A percentile compares a stretch with the other conserved stretches of the same genome.
These are phyloP conservation scores for Salix purpurea DNA, from an alignment of 345 rosid species.

Conservation along the genomic window DNA sequence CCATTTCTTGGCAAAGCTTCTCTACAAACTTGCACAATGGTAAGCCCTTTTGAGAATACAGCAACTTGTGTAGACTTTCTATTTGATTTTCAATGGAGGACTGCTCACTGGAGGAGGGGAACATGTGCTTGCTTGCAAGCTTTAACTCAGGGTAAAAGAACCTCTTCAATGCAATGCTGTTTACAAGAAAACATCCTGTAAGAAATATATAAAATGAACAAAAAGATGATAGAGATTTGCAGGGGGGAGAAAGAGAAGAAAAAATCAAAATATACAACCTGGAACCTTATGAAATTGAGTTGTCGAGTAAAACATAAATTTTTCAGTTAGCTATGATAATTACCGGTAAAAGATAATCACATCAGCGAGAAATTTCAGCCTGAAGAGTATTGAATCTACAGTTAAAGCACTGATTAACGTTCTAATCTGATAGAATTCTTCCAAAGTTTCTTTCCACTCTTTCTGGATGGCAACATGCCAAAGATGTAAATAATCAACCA, in stretches of 20 bases:
- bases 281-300: not conserved
- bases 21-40: slow-evolving; percentile 29
- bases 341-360: slow-evolving; percentile 71
- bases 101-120: slow-evolving; percentile 21
- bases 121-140: slow-evolving; percentile 24
- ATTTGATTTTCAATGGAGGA: slow-evolving; percentile 30
- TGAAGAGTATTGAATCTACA: slow-evolving; percentile 36
- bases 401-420: slow-evolving; percentile 32
- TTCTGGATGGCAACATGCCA: slow-evolving; percentile 52
- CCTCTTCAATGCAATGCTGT: slow-evolving; percentile 59
- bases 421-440: slow-evolving; percentile 36
- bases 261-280: not conserved
- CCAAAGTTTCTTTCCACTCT: slow-evolving; percentile 53
- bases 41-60: slow-evolving; percentile 21
- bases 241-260: not conserved
- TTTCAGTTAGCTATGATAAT: slow-evolving; percentile 2
- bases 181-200: slow-evolving; percentile 8
- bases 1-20: slow-evolving; percentile 45
- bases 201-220: not conserved
- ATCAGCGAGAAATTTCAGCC: slow-evolving; percentile 59
- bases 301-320: not conserved
- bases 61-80: slow-evolving; percentile 43
- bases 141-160: slow-evolving; percentile 46
- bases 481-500: slow-evolving; percentile 38
- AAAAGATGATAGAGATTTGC: not conserved